Conservation (phyloP, 352 stramenopile species). For the Blastocystis sp. region DNA sequence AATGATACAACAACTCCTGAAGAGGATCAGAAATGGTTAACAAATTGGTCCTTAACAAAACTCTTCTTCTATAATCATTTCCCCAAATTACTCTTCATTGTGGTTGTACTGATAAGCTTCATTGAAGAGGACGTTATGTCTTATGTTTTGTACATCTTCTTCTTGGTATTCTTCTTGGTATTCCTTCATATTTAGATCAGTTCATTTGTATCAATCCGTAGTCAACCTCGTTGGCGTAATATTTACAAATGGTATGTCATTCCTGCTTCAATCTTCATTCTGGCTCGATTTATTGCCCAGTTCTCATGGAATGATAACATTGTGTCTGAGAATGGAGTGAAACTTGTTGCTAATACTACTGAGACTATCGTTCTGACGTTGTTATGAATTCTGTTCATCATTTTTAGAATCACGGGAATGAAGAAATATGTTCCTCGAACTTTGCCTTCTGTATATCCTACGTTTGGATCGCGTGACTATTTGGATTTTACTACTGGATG, state of each 20-base stretch:
- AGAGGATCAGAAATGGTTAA: background rate
- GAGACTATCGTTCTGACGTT: conserved; percentile 2
- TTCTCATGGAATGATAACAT: conserved; percentile 28
- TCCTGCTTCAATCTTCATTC: conserved; percentile 4
- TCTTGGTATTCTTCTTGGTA: background rate
- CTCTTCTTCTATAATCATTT: conserved; percentile 58
- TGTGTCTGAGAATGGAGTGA: background rate
- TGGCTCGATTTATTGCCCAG: conserved; percentile 11
- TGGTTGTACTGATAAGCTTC: conserved; percentile 47
- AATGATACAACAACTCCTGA: background rate
- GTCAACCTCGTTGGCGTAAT: conserved; percentile 5
- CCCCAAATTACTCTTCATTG: conserved; percentile 15
- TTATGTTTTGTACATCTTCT: conserved; percentile 44
- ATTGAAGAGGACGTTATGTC: conserved; percentile 46
- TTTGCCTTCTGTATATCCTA: background rate
- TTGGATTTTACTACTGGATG: background rate
- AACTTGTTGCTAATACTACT: background rate
- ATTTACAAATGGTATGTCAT: conserved; percentile 32
- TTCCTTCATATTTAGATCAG: background rate
- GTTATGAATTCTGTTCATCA: background rate
- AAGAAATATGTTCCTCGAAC: conserved; percentile 31
- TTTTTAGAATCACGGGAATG: conserved; percentile 9
- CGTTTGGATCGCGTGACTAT: background rate
- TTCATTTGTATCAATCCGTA: background rate
- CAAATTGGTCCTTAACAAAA: background rate